These are phyloP conservation scores for Mycena sanguinolenta DNA, from an alignment of 768 basidiomycete genomes.

Conservation along the genomic window DNA sequence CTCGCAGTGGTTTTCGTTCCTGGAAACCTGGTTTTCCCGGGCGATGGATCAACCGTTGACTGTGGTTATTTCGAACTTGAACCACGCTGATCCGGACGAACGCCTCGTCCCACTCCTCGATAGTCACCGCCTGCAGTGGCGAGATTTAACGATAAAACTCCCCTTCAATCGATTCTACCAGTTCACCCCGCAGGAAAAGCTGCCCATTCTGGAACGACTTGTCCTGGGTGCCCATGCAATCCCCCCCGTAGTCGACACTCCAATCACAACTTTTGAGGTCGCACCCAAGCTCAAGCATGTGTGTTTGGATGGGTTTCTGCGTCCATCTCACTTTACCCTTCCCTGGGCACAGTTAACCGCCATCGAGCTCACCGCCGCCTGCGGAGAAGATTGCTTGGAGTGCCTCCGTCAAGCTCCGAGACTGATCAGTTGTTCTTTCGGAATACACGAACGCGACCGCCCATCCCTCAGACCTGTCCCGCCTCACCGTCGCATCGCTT, in stretches of 20 bases:
- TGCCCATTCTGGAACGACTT: conserved; percentile 19
- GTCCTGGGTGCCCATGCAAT: conserved; percentile 7
- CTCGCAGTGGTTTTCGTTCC: conserved; percentile 11
- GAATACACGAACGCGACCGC: neutral
- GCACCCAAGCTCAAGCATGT: conserved; percentile 17
- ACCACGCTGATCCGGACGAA: conserved; percentile 1
- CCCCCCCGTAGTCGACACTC: neutral
- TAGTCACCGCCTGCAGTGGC: conserved; percentile 4
- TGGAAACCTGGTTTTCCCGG: conserved; percentile 18
- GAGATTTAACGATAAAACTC: neutral
- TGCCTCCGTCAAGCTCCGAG: conserved; percentile 2
- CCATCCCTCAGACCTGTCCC: neutral
- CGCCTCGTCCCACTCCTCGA: conserved; percentile 18
- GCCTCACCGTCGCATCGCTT: neutral
- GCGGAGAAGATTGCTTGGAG: conserved; percentile 4
- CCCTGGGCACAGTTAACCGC: conserved; percentile 13
- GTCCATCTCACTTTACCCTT: conserved; percentile 3
- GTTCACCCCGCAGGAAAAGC: neutral
- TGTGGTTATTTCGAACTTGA: conserved; percentile 11
- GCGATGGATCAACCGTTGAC: conserved; percentile 13
- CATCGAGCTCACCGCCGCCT: neutral
- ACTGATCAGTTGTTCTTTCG: neutral
- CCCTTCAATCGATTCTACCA: conserved; percentile 18
- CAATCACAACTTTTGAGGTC: conserved; percentile 13
- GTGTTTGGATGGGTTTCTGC: neutral